These are phyloP conservation scores for Gaultheria prostrata DNA, from an alignment of 148 eudicot genomes.

Conservation along the genomic window DNA sequence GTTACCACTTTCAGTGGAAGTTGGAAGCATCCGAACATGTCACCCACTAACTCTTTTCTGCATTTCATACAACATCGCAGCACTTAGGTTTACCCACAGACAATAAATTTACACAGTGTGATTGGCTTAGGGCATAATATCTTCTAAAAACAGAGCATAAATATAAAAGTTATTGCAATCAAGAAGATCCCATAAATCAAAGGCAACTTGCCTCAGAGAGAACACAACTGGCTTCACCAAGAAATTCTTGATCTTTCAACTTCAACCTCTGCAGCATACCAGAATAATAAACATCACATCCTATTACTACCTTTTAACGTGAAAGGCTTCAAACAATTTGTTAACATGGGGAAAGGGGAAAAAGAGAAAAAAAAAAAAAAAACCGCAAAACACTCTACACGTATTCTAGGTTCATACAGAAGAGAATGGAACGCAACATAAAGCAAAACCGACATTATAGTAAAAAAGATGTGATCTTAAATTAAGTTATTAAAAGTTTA, in stretches of 20 bases:
- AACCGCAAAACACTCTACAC: neutral
- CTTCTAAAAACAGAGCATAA: neutral
- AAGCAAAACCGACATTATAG: neutral
- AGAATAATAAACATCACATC: neutral
- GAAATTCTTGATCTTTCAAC: conserved; percentile 75
- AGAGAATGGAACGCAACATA: neutral
- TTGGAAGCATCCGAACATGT: conserved; percentile 7
- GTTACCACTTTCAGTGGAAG: neutral
- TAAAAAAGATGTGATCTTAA: neutral
- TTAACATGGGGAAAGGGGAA: neutral
- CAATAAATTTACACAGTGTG: neutral
- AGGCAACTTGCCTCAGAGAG: conserved; percentile 70
- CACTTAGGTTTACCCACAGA: neutral
- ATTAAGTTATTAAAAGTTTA: neutral
- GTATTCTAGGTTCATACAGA: neutral
- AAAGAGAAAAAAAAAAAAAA: neutral
- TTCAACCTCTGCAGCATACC: conserved; percentile 53
- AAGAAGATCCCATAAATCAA: neutral
- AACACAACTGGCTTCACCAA: conserved; percentile 78
- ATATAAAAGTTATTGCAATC: neutral
- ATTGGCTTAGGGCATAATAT: neutral
- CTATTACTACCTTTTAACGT: neutral
- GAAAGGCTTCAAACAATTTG: conserved; percentile 13
- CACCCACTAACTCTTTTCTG: neutral
- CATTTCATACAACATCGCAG: neutral